Base-by-base conservation (phyloP, 345 rosid species). In the Populus ilicifolia region DNA sequence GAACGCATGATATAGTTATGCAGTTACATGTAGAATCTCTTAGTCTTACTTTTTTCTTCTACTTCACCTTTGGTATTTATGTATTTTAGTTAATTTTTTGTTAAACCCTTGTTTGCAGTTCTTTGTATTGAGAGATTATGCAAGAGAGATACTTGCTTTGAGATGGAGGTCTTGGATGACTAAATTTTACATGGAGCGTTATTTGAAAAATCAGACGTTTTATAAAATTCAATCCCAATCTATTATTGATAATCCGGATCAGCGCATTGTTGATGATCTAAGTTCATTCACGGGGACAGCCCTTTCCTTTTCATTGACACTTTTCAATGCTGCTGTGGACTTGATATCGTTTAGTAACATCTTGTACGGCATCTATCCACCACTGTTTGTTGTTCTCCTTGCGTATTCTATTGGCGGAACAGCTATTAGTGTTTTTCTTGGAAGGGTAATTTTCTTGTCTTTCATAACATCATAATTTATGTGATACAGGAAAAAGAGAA, bases 161-260 rank as follows among this genome's bases (percentile, higher is more conserved):
- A 84, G 99, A 81, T 95, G 99, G 99, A 89, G 99, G 80, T 89
- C 96, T 69, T 95, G 99, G 99, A 93, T 95, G 97, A 95, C 98
- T 27, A 88, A 86, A 67, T 86, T 89, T 82, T 95, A 92, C 89
- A 88, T 92, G 85, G 89, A 92, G 71, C 94, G 98, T 11, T 95
- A 93, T 81, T 80, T 95, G 72, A 87, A 85, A 44, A 81, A 89
- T 79, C 91, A 83, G 77, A 87, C 93, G 18, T 95, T 92, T 83
- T 95, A 95, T 89, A 93, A 91, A 75, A 95, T 95, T 71, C 99
- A 95, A 63, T 95, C 99, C 52, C 99, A 93, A 67, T 91, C 98
- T 44, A 84, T 93, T 72, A 88, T 95, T 69, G 99, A 95, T 81
- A 93, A 95, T 85, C 97, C 98, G 2, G 99, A 95, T 82, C 99